Base-by-base conservation (phyloP, 305 asterid genomes). In the Ajuga reptans region DNA sequence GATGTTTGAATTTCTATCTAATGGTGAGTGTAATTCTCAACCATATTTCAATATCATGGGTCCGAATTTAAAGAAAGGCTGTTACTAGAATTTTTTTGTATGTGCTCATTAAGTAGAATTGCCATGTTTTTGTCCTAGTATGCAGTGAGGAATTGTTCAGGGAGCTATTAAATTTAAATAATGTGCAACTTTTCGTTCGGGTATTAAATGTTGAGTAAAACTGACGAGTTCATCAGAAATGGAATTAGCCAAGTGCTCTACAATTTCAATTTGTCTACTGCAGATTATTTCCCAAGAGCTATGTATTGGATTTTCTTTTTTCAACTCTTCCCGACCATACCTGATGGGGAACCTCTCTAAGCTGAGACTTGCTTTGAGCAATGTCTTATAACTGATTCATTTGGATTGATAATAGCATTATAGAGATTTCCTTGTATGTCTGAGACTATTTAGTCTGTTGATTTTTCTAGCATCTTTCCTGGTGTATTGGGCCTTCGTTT, bases 401-500 rank as follows among this genome's bases (percentile, higher is more conserved):
- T n/a, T n/a, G n/a, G n/a, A n/a, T n/a, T n/a, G n/a, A n/a, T n/a
- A n/a, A n/a, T n/a, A n/a, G n/a, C n/a, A n/a, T n/a, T n/a, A n/a
- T n/a, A n/a, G n/a, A n/a, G n/a, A n/a, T n/a, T n/a, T n/a, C n/a
- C n/a, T n/a, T n/a, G n/a, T n/a, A n/a, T n/a, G n/a, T n/a, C n/a
- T n/a, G n/a, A n/a, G n/a, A n/a, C n/a, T n/a, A n/a, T n/a, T n/a
- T n/a, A n/a, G n/a, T n/a, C n/a, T n/a, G n/a, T n/a, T 73, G 62
- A 18, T 24, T 37, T 59, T 6, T 65, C 52, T 73, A 69, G 69
- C 39, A 66, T 50, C 11, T 33, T 76, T 14, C 27, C 6, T 55
- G 47, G 49, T 56, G 33, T 54, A 17, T 41, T 51, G 29, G 18
- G 27, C 27, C 5, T 50, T 57, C 46, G 8, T 55, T 57, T 6